phyloP scores from a whole-genome alignment of 257 asterid genomes.

The Euphrasia confusa region DNA sequence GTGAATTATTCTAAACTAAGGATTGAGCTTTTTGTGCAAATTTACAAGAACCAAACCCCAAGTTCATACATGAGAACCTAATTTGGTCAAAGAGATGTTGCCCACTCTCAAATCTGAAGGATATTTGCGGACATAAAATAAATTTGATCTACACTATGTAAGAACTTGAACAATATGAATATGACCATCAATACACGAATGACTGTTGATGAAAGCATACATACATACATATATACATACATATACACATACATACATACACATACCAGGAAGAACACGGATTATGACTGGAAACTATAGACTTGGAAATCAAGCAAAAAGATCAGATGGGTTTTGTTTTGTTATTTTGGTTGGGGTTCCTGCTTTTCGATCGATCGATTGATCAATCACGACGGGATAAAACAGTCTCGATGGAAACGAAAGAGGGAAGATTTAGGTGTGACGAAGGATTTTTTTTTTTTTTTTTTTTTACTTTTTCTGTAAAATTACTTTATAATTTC shows the following conservation, averaged over 20 bases:
- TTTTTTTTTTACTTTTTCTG: too few relatives aligned
- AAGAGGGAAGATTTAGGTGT: too few relatives aligned
- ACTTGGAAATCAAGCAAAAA: too few relatives aligned
- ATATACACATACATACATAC: not conserved
- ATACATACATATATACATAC: not conserved
- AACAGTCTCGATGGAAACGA: too few relatives aligned
- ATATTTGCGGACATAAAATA: not conserved
- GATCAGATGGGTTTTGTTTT: too few relatives aligned
- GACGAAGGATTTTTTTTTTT: too few relatives aligned
- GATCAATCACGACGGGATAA: too few relatives aligned
- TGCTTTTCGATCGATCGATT: too few relatives aligned
- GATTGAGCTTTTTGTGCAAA: not conserved
- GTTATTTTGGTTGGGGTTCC: too few relatives aligned
- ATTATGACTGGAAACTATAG: too few relatives aligned
- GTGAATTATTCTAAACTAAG: conserved; percentile 12
- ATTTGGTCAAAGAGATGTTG: not conserved
- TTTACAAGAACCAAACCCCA: not conserved
- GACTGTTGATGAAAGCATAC: not conserved
- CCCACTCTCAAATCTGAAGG: not conserved
- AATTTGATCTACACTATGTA: not conserved
- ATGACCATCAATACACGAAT: conserved; percentile 2
- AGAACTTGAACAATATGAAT: not conserved
- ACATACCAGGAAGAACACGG: too few relatives aligned
- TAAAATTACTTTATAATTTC: too few relatives aligned
- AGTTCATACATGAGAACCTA: conserved; percentile 7